Percentiles rank a stretch among this genome's conserved stretches.
Conservation (phyloP, 768 basidiomycete species). For the Auriculariales sp. region DNA sequence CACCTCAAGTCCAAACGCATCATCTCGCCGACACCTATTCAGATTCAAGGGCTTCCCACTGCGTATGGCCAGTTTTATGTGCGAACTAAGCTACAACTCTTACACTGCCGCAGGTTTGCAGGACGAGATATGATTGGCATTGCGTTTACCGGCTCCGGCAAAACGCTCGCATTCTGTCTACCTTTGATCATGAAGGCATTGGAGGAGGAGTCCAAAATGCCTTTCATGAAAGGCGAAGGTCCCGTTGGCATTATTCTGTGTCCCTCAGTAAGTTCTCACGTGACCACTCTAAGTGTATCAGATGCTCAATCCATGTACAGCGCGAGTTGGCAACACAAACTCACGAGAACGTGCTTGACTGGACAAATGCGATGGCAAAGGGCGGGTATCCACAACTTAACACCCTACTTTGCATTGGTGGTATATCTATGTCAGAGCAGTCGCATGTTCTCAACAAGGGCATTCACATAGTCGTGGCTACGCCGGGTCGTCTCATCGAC, state of each 20-base stretch:
- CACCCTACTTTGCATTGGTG: constrained; percentile 86
- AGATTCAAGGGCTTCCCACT: constrained; percentile 90
- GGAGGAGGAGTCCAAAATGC: constrained; percentile 83
- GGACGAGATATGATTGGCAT: constrained; percentile 98
- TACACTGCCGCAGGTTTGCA: constrained; percentile 47
- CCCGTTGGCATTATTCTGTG: constrained; percentile 94
- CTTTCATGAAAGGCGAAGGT: constrained; percentile 86
- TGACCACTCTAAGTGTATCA: no score
- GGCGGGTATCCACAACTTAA: constrained; percentile 81
- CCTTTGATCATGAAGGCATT: constrained; percentile 93
- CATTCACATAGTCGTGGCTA: constrained; percentile 90
- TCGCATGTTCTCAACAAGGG: constrained; percentile 82
- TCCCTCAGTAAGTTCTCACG: constrained; percentile 41
- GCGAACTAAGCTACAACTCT: constrained; percentile 3
- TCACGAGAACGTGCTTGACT: constrained; percentile 81
- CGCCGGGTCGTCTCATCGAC: constrained; percentile 91
- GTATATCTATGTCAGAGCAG: constrained; percentile 98
- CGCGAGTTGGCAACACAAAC: constrained; percentile 95
- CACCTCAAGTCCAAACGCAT: constrained; percentile 80
- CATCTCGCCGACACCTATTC: constrained; percentile 81
- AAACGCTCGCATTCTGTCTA: constrained; percentile 97
- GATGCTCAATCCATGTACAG: constrained; percentile 6
- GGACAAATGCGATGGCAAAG: constrained; percentile 71
- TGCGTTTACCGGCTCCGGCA: constrained; percentile 97
- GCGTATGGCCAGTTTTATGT: constrained; percentile 51